A percentile compares a stretch with the other conserved stretches of the same genome.
Evolutionary conservation across 345 rosid genomes (phyloP).

Genomic region (Anacardium occidentale): DNA sequence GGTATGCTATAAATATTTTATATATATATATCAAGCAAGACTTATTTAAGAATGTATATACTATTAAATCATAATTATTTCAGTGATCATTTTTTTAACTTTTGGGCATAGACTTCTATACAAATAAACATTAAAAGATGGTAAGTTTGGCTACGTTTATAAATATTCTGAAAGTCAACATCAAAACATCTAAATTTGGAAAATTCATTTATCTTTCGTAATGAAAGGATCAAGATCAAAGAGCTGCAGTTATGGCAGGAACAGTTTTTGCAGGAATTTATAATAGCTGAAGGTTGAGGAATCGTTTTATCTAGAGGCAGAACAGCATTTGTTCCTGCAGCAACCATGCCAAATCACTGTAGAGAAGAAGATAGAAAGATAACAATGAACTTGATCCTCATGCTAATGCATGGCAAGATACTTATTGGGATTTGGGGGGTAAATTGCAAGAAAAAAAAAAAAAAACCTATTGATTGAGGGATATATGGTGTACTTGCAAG

Average conservation of each 20-base stretch:
- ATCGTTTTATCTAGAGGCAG: constrained; percentile 4
- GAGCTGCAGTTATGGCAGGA: not conserved
- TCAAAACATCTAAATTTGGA: no score
- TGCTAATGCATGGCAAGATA: not conserved
- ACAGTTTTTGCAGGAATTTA: not conserved
- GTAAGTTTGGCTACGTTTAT: no score
- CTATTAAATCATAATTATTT: no score
- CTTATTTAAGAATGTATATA: no score
- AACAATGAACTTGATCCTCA: not conserved
- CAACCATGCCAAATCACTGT: not conserved
- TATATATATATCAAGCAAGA: no score
- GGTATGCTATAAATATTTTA: no score
- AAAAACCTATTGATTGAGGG: constrained; percentile 13
- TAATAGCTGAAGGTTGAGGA: not conserved
- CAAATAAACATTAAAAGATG: no score
- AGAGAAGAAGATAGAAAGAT: not conserved
- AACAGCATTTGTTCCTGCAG: constrained; percentile 14
- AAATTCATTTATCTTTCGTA: no score
- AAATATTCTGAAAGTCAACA: no score
- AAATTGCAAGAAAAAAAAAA: not conserved
- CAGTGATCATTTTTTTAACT: no score
- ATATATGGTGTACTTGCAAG: constrained; percentile 18
- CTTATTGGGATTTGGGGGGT: not conserved
- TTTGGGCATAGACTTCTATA: no score
- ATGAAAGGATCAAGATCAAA: not conserved